Conservation (phyloP, 108 stramenopile genomes). For the Skeletonema potamos region DNA sequence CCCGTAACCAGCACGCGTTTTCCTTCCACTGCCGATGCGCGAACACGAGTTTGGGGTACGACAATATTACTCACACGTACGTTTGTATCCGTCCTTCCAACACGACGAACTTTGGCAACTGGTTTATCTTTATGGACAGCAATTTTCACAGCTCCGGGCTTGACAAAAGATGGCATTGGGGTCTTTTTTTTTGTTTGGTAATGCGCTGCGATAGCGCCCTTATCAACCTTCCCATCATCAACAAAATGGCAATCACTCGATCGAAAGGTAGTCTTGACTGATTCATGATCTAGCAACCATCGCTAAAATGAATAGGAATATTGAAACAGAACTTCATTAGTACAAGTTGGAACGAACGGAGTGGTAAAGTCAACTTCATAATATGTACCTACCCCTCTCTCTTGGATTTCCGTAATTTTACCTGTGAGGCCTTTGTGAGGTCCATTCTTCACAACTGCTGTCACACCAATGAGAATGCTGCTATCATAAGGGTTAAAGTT, state of each 20-base stretch:
- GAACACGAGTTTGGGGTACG: slow-evolving; percentile 35
- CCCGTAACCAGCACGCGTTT: slow-evolving; percentile 35
- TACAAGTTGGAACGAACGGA: not conserved
- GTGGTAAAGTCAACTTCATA: not conserved
- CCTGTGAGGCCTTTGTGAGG: not conserved
- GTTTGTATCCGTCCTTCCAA: slow-evolving; percentile 30
- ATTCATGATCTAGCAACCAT: not conserved
- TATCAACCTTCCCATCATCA: not conserved
- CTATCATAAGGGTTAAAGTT: not conserved
- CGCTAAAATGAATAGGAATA: not conserved
- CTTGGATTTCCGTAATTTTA: not conserved
- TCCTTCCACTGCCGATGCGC: slow-evolving; percentile 26
- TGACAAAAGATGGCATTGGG: not conserved
- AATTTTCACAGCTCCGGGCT: not conserved
- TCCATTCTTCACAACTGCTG: not conserved
- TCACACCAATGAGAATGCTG: not conserved
- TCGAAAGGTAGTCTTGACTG: not conserved
- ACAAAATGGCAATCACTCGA: not conserved
- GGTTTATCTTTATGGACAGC: not conserved
- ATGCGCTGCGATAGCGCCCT: not conserved
- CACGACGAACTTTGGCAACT: not conserved
- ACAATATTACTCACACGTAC: slow-evolving; percentile 30
- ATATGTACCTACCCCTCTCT: not conserved
- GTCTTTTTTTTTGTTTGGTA: not conserved
- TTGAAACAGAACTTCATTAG: not conserved